phyloP scores from a whole-genome alignment of 148 eudicot species.

The Pharnaceum exiguum region DNA sequence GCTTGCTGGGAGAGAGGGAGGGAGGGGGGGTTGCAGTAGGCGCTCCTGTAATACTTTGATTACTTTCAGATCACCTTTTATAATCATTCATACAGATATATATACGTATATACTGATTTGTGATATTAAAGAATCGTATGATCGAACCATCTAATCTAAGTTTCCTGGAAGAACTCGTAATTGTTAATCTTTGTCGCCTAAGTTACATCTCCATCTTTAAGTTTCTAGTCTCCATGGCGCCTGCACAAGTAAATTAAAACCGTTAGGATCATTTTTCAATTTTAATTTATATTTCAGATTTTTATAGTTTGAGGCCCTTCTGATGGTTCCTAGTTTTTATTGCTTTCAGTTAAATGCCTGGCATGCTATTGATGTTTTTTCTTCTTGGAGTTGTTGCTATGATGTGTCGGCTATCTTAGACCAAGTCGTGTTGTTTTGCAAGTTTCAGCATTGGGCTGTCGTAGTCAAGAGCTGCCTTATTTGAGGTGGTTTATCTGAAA shows the following conservation, averaged over 20 bases:
- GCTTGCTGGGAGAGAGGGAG: too few species aligned
- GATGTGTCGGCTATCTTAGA: too few species aligned
- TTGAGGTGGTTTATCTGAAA: not conserved
- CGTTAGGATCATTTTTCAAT: slow-evolving; percentile 6
- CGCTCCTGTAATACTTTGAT: slow-evolving; percentile 20
- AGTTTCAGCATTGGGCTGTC: not conserved
- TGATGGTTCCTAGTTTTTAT: too few species aligned
- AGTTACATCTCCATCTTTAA: slow-evolving; percentile 66
- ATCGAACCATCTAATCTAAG: slow-evolving; percentile 18
- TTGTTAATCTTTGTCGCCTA: slow-evolving; percentile 7
- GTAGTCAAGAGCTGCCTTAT: not conserved
- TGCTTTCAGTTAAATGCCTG: too few species aligned
- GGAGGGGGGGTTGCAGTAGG: slow-evolving; percentile 17
- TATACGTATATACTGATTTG: slow-evolving; percentile 23
- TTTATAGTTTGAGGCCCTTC: too few species aligned
- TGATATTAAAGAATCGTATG: slow-evolving; percentile 17
- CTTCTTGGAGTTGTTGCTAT: too few species aligned
- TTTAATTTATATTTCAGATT: not conserved
- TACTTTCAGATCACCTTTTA: slow-evolving; percentile 17
- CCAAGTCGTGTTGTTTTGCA: too few species aligned
- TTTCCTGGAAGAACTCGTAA: slow-evolving; percentile 9
- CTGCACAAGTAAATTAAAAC: slow-evolving; percentile 41
- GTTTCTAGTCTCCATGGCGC: slow-evolving; percentile 42
- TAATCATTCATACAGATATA: slow-evolving; percentile 28
- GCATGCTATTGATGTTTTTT: too few species aligned